phyloP scores from a whole-genome alignment of 257 asterid species.

The Capsicum pubescens region DNA sequence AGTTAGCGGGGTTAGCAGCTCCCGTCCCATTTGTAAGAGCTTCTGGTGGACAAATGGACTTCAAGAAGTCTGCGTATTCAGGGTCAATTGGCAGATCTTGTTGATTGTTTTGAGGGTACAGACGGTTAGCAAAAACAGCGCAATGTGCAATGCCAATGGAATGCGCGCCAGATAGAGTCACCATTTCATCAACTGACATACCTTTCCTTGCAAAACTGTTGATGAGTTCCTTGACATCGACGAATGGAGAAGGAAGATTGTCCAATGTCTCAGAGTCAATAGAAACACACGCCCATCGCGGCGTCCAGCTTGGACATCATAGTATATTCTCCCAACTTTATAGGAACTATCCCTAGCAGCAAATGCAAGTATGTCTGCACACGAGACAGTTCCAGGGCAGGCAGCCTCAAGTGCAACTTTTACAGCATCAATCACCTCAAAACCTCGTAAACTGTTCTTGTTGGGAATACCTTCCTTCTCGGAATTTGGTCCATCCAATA shows the following conservation, averaged over 20 bases:
- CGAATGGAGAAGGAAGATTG: conserved; percentile 31
- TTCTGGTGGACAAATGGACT: conserved; percentile 24
- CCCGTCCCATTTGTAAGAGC: not conserved
- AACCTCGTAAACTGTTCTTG: conserved; percentile 28
- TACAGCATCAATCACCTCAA: conserved; percentile 24
- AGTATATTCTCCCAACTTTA: conserved; percentile 21
- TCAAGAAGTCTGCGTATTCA: conserved; percentile 22
- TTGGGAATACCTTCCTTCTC: conserved; percentile 31
- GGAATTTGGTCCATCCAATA: conserved; percentile 14
- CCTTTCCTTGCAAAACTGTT: conserved; percentile 29
- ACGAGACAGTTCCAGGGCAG: not conserved
- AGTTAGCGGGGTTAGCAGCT: not conserved
- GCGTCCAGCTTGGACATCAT: conserved; percentile 25
- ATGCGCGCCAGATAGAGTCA: conserved; percentile 36
- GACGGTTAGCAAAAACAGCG: conserved; percentile 22
- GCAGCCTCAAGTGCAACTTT: conserved; percentile 14
- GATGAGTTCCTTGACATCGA: conserved; percentile 14
- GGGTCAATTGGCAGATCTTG: conserved; percentile 33
- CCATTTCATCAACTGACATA: conserved; percentile 37
- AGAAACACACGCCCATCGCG: conserved; percentile 32
- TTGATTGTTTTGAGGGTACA: conserved; percentile 25
- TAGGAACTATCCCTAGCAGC: conserved; percentile 9
- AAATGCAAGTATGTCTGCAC: not conserved
- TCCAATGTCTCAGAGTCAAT: conserved; percentile 1
- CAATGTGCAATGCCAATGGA: conserved; percentile 38